Conservation (phyloP, 345 rosid species). For the Murraya koenigii region DNA sequence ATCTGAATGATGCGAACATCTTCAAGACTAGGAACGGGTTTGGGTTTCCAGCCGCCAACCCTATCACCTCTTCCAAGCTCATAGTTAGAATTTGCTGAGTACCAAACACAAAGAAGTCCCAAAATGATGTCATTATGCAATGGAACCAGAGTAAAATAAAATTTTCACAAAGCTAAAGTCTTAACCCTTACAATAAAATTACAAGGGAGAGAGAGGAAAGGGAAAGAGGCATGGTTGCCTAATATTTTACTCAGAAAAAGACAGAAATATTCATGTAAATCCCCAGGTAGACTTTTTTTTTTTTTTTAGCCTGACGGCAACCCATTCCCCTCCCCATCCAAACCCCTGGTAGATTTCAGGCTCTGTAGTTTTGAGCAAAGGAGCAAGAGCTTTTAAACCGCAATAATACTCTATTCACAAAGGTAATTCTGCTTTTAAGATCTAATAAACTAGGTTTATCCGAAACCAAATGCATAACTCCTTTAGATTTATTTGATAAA, state of each 20-base stretch:
- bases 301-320: too few relatives aligned
- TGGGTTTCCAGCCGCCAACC: constrained; percentile 87
- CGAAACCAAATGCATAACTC: not conserved
- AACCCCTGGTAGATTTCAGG: not conserved
- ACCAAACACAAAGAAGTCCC: constrained; percentile 6
- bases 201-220: not conserved
- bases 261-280: not conserved
- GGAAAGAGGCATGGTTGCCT: not conserved
- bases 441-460: not conserved
- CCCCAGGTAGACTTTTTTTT: too few relatives aligned
- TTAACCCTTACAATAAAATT: not conserved
- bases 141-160: not conserved
- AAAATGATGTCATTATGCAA: not conserved
- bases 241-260: not conserved
- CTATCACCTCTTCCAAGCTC: constrained; percentile 91
- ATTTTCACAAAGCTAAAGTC: not conserved
- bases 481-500: not conserved
- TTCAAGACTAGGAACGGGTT: constrained; percentile 61
- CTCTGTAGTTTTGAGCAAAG: not conserved
- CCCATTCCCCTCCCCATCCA: too few relatives aligned
- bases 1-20: constrained; percentile 57
- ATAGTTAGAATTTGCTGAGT: constrained; percentile 79
- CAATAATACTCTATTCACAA: not conserved
- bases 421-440: not conserved
- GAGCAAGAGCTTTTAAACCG: not conserved